Conservation (phyloP, 2,329 filamentous ascomycete genomes). For the Aspergillus sp. region DNA sequence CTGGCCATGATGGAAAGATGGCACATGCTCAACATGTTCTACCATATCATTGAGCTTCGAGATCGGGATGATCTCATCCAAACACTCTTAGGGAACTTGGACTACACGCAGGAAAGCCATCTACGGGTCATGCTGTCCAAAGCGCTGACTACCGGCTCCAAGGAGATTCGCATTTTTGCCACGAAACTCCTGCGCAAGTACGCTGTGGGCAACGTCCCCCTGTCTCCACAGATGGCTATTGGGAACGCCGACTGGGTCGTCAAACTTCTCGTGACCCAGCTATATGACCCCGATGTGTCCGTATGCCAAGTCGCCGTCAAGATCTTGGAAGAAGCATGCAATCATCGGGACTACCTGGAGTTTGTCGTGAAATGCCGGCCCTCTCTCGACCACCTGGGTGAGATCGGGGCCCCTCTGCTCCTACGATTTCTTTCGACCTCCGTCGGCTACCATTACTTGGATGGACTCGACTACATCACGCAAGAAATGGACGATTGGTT, state of each 20-base stretch:
- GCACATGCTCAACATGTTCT: constrained; percentile 99
- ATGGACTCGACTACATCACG: constrained; percentile 96
- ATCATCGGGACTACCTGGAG: constrained; percentile 83
- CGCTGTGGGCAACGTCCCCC: constrained; percentile 58
- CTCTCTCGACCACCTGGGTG: constrained; percentile 88
- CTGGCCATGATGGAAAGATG: constrained; percentile 89
- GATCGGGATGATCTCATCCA: constrained; percentile 90
- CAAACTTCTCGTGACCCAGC: constrained; percentile 90
- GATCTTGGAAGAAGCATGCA: constrained; percentile 95
- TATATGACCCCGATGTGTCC: constrained; percentile 96
- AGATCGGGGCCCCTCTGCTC: constrained; percentile 90
- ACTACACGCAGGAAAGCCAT: constrained; percentile 85
- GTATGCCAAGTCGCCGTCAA: constrained; percentile 96
- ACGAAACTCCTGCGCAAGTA: constrained; percentile 87
- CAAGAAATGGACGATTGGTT: constrained; percentile 99
- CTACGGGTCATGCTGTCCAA: constrained; percentile 91
- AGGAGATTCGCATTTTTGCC: constrained; percentile 84
- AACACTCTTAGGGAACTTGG: constrained; percentile 82
- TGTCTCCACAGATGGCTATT: constrained; percentile 36
- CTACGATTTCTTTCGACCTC: constrained; percentile 92
- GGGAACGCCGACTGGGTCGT: constrained; percentile 93
- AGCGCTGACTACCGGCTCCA: constrained; percentile 84
- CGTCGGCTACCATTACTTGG: constrained; percentile 94
- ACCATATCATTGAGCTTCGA: constrained; percentile 90
- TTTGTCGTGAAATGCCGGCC: constrained; percentile 96